These are phyloP conservation scores for Trichosporon sp. DNA, from an alignment of 1,284 basidiomycete genomes.

Conservation along the genomic window DNA sequence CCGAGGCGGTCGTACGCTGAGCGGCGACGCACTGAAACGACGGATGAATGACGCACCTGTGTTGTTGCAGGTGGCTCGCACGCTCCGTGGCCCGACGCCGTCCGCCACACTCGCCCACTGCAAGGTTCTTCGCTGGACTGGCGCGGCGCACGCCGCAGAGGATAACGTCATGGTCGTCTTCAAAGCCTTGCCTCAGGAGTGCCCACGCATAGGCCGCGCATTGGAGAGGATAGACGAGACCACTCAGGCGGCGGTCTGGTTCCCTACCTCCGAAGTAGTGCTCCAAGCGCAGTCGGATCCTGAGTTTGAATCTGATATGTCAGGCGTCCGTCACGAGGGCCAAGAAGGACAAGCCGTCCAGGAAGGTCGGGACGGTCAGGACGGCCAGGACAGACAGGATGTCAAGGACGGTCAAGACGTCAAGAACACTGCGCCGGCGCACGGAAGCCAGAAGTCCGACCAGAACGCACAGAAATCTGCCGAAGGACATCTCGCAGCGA, in stretches of 20 bases:
- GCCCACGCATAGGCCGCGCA: conserved; percentile 22
- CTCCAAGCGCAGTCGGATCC: not conserved
- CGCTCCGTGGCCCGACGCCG: conserved; percentile 20
- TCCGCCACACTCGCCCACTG: conserved; percentile 21
- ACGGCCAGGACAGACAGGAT: not conserved
- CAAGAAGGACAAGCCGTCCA: not conserved
- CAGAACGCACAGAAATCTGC: not conserved
- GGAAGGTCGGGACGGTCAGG: not conserved
- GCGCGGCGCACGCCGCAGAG: not conserved
- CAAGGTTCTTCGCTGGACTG: conserved; percentile 6
- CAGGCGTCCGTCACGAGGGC: not conserved
- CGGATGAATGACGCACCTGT: conserved; percentile 14
- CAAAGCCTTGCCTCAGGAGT: conserved; percentile 24
- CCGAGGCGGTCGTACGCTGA: conserved; percentile 9
- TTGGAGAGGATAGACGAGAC: not conserved
- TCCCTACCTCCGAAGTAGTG: not conserved
- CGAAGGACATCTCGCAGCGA: not conserved
- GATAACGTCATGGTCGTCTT: conserved; percentile 17
- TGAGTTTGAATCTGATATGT: not conserved
- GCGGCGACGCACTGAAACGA: conserved; percentile 3
- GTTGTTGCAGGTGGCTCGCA: conserved; percentile 3
- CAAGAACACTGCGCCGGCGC: not conserved
- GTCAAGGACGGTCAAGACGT: not conserved
- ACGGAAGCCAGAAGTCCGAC: not conserved
- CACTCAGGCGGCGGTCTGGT: not conserved